Conservation (phyloP, 1,284 basidiomycete species). For the Schizophyllum amplum region DNA sequence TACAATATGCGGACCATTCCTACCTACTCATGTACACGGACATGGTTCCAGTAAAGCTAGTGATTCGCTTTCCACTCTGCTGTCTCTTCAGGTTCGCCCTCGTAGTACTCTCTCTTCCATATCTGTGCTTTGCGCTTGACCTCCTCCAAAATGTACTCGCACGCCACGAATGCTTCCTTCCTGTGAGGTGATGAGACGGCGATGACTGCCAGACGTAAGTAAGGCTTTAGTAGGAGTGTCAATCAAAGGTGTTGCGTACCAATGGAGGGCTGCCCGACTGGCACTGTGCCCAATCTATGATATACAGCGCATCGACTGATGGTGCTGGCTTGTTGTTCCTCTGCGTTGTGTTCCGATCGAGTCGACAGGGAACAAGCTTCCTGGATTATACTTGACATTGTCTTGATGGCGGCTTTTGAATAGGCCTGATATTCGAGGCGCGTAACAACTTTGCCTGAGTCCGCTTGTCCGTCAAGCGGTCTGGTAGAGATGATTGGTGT, state of each 20-base stretch:
- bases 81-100: slow-evolving; percentile 47
- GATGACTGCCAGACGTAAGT: slow-evolving; percentile 38
- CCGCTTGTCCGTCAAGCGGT: background rate
- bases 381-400: slow-evolving; percentile 55
- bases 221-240: background rate
- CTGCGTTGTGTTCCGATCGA: slow-evolving; percentile 29
- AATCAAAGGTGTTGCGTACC: slow-evolving; percentile 6
- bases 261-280: slow-evolving; percentile 75
- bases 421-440: slow-evolving; percentile 42
- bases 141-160: slow-evolving; percentile 76
- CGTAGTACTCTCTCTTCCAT: slow-evolving; percentile 87
- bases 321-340: slow-evolving; percentile 23
- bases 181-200: slow-evolving; percentile 83
- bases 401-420: slow-evolving; percentile 75
- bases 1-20: background rate
- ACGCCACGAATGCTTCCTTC: slow-evolving; percentile 72
- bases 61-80: slow-evolving; percentile 73
- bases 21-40: background rate
- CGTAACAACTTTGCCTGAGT: slow-evolving; percentile 45
- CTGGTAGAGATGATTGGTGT: background rate
- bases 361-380: slow-evolving; percentile 28
- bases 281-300: slow-evolving; percentile 76
- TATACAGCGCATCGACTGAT: slow-evolving; percentile 53
- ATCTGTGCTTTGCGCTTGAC: slow-evolving; percentile 79
- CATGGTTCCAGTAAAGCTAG: slow-evolving; percentile 9